Base-by-base conservation (phyloP, 2,329 filamentous ascomycete species). In the Talaromyces sp. region DNA sequence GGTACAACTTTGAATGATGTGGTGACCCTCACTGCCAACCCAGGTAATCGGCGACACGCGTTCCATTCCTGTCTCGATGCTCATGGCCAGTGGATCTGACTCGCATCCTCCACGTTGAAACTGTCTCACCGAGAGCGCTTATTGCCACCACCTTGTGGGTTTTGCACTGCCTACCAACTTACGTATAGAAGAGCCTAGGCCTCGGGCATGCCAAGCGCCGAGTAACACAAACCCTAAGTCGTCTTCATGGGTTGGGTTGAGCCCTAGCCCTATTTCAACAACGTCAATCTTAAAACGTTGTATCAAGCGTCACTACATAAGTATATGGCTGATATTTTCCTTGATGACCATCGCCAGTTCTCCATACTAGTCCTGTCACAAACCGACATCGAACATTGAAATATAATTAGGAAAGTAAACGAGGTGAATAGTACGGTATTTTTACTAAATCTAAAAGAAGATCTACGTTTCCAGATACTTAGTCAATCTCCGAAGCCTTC, bases 61-160 rank as follows among this genome's bases (percentile, higher is more conserved):
- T 56, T 39, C 52, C 52, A 56, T 37, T 56, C n/a, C 37, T 56
- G 19, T 56, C 52, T 22, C 33, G 33, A 56, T 37, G 19, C 8
- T 56, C 31, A 39, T 6, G 25, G 33, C 52, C 52, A 37, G 33
- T 56, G 33, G 33, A 56, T 56, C 52, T 17, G 10, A 22, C n/a
- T 56, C n/a, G 52, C 52, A 39, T 37, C 6, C 52, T 22, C 31
- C 10, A n/a, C 4, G 31, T 56, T 56, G 50, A 56, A 31, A 56
- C 50, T n/a, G 49, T 54, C 31, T 54, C 27, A 31, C 27, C 27
- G 49, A 25, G 8, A 54, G 31, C 50, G 31, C 50, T 35, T 35
- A 35, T 22, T 56, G 52, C 52, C 52, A 56, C 52, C 33, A 56
- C 52, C 33, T 56, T 39, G 52, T 56, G 33, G 33, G 52, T 35